Percentiles rank a stretch among this genome's conserved stretches.
Conservation (phyloP, 805 yeast species). For the Blastobotrys muscicola region DNA sequence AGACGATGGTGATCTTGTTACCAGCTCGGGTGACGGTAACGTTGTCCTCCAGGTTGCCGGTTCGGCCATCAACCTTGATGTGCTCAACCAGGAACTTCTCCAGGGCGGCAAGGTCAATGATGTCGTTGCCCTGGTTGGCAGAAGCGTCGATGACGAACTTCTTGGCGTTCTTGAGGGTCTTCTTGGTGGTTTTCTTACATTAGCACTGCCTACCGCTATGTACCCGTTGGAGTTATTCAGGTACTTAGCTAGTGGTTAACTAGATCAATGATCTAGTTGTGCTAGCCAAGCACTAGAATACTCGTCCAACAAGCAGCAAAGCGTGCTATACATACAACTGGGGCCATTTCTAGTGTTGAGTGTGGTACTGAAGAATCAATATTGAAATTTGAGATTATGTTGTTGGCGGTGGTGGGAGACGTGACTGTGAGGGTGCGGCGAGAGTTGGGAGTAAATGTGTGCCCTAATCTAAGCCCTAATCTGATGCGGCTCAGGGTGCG, state of each 20-base stretch:
- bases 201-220: slow-evolving; percentile 53
- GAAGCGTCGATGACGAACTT: slow-evolving; percentile 87
- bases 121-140: slow-evolving; percentile 94
- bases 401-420: not conserved
- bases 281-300: slow-evolving; percentile 1
- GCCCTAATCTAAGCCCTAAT: too few relatives aligned
- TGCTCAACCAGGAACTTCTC: slow-evolving; percentile 97
- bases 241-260: not conserved
- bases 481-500: too few relatives aligned
- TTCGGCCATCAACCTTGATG: slow-evolving; percentile 96
- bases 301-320: slow-evolving; percentile 29
- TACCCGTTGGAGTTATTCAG: not conserved
- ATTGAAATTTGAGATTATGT: not conserved
- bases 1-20: slow-evolving; percentile 79
- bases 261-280: not conserved
- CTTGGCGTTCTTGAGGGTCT: slow-evolving; percentile 43
- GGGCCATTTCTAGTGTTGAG: slow-evolving; percentile 56
- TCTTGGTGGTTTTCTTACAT: slow-evolving; percentile 62
- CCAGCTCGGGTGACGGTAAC: slow-evolving; percentile 83
- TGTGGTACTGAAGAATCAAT: slow-evolving; percentile 1
- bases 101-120: slow-evolving; percentile 96
- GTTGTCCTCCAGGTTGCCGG: slow-evolving; percentile 95
- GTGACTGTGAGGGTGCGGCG: too few relatives aligned
- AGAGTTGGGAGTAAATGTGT: too few relatives aligned
- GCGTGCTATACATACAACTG: slow-evolving; percentile 66